Conservation (phyloP, 345 rosid genomes). For the Moringa oleifera region DNA sequence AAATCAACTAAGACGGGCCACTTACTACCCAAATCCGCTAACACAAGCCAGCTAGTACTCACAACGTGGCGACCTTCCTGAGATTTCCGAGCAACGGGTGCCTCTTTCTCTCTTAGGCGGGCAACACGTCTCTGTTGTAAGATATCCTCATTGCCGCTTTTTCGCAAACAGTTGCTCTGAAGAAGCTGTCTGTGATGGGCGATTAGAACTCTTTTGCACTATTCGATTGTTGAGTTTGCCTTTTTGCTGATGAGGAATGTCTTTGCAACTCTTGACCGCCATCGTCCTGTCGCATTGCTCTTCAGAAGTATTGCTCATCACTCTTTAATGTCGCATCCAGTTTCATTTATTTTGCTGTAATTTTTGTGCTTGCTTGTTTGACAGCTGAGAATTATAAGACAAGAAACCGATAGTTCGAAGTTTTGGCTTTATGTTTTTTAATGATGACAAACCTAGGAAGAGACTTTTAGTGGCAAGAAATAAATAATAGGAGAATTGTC, state of each 20-base stretch:
- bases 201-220: slow-evolving; percentile 11
- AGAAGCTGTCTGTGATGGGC: slow-evolving; percentile 2
- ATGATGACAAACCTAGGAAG: background rate
- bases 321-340: slow-evolving; percentile 6
- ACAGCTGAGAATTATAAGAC: background rate
- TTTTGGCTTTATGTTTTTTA: no score
- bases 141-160: slow-evolving; percentile 37
- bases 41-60: no score
- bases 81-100: no score
- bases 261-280: slow-evolving; percentile 41
- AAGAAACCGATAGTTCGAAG: background rate
- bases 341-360: background rate
- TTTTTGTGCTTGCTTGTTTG: background rate
- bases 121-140: no score
- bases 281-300: slow-evolving; percentile 37
- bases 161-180: slow-evolving; percentile 36
- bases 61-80: no score
- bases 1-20: no score
- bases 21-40: no score
- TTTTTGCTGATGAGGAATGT: slow-evolving; percentile 61
- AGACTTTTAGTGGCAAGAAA: background rate
- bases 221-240: slow-evolving; percentile 12
- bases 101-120: no score
- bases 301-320: slow-evolving; percentile 26
- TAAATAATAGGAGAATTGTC: background rate